Percentiles rank a stretch among this genome's conserved stretches.
phyloP scores from a whole-genome alignment of 2,329 filamentous ascomycete genomes.

The Neofusicoccum cordaticola region DNA sequence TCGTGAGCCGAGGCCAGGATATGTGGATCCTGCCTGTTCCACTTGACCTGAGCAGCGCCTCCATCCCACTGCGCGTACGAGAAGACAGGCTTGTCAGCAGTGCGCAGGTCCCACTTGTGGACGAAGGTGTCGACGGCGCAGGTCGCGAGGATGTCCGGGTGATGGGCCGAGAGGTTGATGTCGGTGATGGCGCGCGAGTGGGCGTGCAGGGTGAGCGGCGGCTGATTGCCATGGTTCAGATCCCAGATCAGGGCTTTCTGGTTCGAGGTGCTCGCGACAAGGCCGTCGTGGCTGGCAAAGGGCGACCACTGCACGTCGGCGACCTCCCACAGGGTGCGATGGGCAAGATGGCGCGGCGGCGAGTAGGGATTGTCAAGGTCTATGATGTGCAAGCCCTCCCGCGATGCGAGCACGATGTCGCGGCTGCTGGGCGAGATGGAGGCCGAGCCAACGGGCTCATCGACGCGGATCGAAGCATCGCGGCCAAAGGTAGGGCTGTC shows the following conservation, averaged over 20 bases:
- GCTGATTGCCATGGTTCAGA: slow-evolving; percentile 52
- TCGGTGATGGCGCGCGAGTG: slow-evolving; percentile 89
- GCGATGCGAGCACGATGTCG: slow-evolving; percentile 85
- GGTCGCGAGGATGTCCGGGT: slow-evolving; percentile 84
- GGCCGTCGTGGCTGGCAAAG: slow-evolving; percentile 83
- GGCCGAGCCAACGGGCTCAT: slow-evolving; percentile 77
- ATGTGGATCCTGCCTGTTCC: slow-evolving; percentile 82
- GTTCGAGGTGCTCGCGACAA: slow-evolving; percentile 92
- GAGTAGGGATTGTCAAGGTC: slow-evolving; percentile 88
- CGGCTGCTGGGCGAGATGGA: slow-evolving; percentile 89
- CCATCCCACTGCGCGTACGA: slow-evolving; percentile 64
- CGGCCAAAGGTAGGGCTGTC: slow-evolving; percentile 86
- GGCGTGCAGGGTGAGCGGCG: slow-evolving; percentile 66
- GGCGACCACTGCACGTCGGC: slow-evolving; percentile 97
- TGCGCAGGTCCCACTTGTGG: slow-evolving; percentile 85
- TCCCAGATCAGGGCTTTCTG: slow-evolving; percentile 96
- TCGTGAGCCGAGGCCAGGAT: slow-evolving; percentile 90
- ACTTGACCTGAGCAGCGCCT: slow-evolving; percentile 92
- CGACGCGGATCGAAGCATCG: slow-evolving; percentile 79
- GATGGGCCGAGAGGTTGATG: slow-evolving; percentile 92
- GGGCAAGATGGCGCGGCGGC: slow-evolving; percentile 77
- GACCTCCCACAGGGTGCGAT: slow-evolving; percentile 89
- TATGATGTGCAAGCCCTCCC: slow-evolving; percentile 85
- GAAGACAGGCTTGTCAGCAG: slow-evolving; percentile 68
- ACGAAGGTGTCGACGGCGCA: slow-evolving; percentile 92